phyloP scores from a whole-genome alignment of 305 asterid genomes.

The Solanum aculeatissimum region DNA sequence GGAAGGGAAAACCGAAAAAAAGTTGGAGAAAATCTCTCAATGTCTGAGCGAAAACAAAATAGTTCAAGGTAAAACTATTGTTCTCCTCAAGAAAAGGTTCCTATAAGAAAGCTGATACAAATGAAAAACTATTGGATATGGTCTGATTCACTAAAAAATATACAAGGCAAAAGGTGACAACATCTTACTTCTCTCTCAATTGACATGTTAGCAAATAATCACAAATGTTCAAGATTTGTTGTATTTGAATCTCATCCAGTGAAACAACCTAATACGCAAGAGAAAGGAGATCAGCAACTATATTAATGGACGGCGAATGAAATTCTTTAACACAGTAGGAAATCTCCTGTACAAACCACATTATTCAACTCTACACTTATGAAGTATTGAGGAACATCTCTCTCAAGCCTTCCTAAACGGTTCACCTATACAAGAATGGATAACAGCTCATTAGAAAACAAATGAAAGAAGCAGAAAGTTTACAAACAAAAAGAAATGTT shows the following conservation, averaged over 20 bases:
- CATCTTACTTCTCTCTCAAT: constrained; percentile 72
- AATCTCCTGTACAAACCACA: constrained; percentile 39
- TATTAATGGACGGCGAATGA: background rate
- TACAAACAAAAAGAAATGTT: background rate
- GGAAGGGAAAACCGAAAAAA: background rate
- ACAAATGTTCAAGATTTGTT: constrained; percentile 47
- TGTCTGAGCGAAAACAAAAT: background rate
- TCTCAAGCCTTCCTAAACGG: constrained; percentile 74
- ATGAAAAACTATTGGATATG: background rate
- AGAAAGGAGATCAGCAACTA: background rate
- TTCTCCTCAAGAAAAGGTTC: background rate
- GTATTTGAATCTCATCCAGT: constrained; percentile 78
- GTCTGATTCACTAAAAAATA: background rate
- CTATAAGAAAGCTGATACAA: background rate
- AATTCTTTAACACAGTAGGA: constrained; percentile 6
- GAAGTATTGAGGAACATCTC: constrained; percentile 76
- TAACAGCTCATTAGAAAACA: constrained; percentile 1
- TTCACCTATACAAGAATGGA: constrained; percentile 56
- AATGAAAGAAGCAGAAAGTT: background rate
- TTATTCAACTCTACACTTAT: constrained; percentile 42
- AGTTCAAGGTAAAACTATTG: background rate
- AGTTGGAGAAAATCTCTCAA: background rate
- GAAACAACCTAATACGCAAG: constrained; percentile 47
- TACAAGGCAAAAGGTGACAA: background rate
- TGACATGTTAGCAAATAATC: constrained; percentile 65